A percentile compares a stretch with the other conserved stretches of the same genome.
phyloP scores from a whole-genome alignment of 345 rosid genomes.

The Excoecaria cochinchinensis region DNA sequence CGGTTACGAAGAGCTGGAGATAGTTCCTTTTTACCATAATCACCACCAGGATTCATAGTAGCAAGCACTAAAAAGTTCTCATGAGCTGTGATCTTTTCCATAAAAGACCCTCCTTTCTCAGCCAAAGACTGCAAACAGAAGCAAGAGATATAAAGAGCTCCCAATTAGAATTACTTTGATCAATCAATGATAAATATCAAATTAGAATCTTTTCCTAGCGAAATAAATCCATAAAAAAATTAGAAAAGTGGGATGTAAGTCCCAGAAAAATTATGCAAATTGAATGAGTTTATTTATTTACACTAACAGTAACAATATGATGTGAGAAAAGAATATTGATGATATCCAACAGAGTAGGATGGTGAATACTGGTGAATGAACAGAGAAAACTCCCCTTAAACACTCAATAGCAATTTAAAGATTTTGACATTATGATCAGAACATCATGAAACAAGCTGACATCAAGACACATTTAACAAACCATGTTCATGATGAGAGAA shows the following conservation, averaged over 20 bases:
- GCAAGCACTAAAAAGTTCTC: slow-evolving; percentile 73
- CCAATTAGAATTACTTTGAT: background rate
- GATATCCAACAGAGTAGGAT: background rate
- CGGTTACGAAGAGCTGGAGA: slow-evolving; percentile 97
- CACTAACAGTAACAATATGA: background rate
- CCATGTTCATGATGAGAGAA: slow-evolving; percentile 10
- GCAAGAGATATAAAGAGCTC: slow-evolving; percentile 9
- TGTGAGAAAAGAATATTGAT: background rate
- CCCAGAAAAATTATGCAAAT: background rate
- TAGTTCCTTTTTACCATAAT: slow-evolving; percentile 95
- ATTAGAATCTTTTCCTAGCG: background rate
- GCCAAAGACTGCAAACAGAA: slow-evolving; percentile 66
- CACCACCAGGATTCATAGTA: slow-evolving; percentile 99
- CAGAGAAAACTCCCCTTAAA: background rate
- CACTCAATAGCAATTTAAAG: background rate
- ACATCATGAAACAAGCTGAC: slow-evolving; percentile 1
- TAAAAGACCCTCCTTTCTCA: slow-evolving; percentile 81
- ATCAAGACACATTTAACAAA: background rate
- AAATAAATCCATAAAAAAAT: background rate
- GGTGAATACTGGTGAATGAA: background rate
- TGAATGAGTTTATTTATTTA: background rate
- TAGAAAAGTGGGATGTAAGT: background rate
- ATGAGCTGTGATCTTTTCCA: slow-evolving; percentile 80
- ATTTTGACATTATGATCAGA: background rate
- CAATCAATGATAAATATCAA: background rate